Percentiles rank a stretch among this genome's conserved stretches.
phyloP scores from a whole-genome alignment of 1,284 basidiomycete species.

The Ceratobasidium sp. region DNA sequence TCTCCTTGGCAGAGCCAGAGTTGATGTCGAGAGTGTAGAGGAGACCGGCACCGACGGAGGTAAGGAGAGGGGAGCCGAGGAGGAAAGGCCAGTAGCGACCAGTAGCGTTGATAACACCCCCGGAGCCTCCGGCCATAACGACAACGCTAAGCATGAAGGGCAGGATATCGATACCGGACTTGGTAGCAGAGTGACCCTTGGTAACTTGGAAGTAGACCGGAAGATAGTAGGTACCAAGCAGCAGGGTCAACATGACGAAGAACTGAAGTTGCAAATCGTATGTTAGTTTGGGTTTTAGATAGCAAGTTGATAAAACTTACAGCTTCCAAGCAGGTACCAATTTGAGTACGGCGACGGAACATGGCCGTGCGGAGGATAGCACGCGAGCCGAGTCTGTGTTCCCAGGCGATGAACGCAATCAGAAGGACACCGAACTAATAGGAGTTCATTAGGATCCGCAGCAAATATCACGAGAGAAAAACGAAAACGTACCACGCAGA shows the following conservation, averaged over 20 bases:
- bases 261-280: conserved; percentile 46
- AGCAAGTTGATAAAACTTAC: neutral
- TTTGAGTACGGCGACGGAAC: conserved; percentile 50
- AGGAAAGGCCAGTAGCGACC: conserved; percentile 59
- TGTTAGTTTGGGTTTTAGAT: neutral
- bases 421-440: conserved; percentile 51
- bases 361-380: conserved; percentile 49
- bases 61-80: conserved; percentile 51
- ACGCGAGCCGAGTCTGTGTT: conserved; percentile 52
- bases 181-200: conserved; percentile 54
- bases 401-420: conserved; percentile 53
- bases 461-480: neutral
- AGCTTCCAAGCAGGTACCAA: conserved; percentile 47
- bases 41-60: conserved; percentile 56
- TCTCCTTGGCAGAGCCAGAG: conserved; percentile 43
- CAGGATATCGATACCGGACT: conserved; percentile 59
- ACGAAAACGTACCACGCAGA: conserved; percentile 47
- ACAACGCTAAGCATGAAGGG: conserved; percentile 54
- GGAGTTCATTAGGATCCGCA: neutral
- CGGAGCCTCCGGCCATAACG: conserved; percentile 52
- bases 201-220: conserved; percentile 58
- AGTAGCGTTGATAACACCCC: conserved; percentile 53
- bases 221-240: conserved; percentile 53
- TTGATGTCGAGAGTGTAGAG: conserved; percentile 57
- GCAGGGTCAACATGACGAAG: conserved; percentile 57